phyloP scores from a whole-genome alignment of 2,329 filamentous ascomycete genomes.

The Alternaria arbusti region DNA sequence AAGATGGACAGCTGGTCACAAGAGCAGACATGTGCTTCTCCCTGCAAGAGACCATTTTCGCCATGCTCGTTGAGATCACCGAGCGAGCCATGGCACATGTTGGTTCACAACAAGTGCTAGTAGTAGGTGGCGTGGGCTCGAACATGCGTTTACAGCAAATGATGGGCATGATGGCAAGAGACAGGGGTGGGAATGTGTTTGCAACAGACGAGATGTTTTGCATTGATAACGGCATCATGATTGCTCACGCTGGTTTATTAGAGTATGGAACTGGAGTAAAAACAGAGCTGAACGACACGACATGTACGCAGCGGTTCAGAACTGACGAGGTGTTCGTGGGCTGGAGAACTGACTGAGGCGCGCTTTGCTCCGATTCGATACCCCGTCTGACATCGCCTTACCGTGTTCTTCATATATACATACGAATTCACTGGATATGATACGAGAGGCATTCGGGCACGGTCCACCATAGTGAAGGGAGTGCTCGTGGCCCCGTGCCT shows the following conservation, averaged over 20 bases:
- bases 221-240: conserved; percentile 99
- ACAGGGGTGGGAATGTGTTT: conserved; percentile 87
- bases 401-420: neutral
- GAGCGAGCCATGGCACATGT: conserved; percentile 99
- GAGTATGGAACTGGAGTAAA: conserved; percentile 82
- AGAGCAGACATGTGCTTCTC: conserved; percentile 90
- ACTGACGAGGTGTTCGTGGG: conserved; percentile 59
- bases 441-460: neutral
- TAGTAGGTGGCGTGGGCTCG: conserved; percentile 94
- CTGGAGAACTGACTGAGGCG: conserved; percentile 51
- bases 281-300: conserved; percentile 79
- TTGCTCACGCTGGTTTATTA: conserved; percentile 90
- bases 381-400: neutral
- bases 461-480: neutral
- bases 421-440: neutral
- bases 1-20: conserved; percentile 67
- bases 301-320: conserved; percentile 63
- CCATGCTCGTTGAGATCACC: conserved; percentile 98
- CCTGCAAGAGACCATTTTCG: conserved; percentile 92
- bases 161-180: conserved; percentile 95
- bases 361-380: conserved; percentile 13
- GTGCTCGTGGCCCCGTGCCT: neutral
- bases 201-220: conserved; percentile 97
- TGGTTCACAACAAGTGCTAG: conserved; percentile 85
- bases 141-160: conserved; percentile 95